Base-by-base conservation (phyloP, 2,329 filamentous ascomycete genomes). In the Exophiala phaeomuriformis region DNA sequence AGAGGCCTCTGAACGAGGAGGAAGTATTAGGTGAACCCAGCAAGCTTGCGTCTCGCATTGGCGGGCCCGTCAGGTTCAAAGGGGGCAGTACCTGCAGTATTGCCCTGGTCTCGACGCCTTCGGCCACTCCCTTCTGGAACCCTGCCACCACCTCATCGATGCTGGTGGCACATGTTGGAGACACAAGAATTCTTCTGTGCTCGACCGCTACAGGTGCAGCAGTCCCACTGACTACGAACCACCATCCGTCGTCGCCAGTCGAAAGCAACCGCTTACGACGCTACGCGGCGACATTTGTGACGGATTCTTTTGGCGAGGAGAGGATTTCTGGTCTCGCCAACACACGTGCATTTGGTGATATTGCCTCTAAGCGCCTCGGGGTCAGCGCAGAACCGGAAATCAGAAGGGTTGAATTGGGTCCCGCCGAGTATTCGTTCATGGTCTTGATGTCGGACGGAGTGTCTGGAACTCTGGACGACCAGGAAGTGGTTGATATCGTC, bases 231-330 rank as follows among this genome's bases (percentile, higher is more conserved):
- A 97, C 93, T 0, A 88, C 85, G 19, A 89, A 95, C 68, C 93
- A 98, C 70, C 93, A 95, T 67, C 91, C 93, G 0, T 87, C 84
- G n/a, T 82, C 86, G 3, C 93, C 93, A 0, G 77, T 83, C 51
- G 93, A 98, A 74, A 84, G 86, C 6, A 84, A 82, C 40, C 82
- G 93, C 5, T 78, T 98, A 28, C 85, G 90, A 42, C 84, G 90
- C 46, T 97, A 90, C 67, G 87, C 90, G 1, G 82, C 86, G 31
- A 85, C 85, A 2, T 91, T 97, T 67, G 85, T 95, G 12, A 93
- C 91, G 0, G 93, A 98, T 71, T 94, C 88, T 33, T 98, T 98
- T 68, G 93, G 93, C 66, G 93, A 98, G 72, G 90, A 97, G 71
- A 89, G 93, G 62, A 93, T 98, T 69, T 84, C 84, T 9, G 91